Conservation (phyloP, 306 rosid genomes). For the Castanopsis chinensis region DNA sequence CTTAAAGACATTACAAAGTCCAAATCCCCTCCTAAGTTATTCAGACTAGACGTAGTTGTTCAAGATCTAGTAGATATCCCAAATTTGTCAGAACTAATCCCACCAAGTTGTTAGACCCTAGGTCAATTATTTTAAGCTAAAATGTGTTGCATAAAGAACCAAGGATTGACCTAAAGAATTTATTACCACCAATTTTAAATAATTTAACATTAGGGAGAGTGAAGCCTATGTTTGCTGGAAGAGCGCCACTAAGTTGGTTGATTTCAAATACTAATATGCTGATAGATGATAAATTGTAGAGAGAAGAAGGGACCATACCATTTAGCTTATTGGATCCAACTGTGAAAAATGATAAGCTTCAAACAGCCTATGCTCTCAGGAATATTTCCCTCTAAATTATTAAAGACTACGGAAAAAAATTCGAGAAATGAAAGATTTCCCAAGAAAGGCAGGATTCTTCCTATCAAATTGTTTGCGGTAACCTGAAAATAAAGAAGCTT, state of each 20-base stretch:
- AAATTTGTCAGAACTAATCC: constrained; percentile 25
- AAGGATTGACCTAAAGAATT: no score
- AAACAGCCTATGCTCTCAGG: no score
- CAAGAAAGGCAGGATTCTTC: constrained; percentile 27
- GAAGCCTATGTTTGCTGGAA: constrained; percentile 26
- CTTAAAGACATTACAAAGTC: constrained; percentile 21
- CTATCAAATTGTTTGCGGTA: not conserved
- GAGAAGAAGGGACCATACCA: not conserved
- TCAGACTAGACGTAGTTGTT: fast-evolving
- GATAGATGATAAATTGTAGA: constrained; percentile 41
- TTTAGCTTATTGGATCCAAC: no score
- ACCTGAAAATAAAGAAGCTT: constrained; percentile 1
- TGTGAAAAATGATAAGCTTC: no score
- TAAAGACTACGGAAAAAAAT: no score
- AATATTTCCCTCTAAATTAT: no score
- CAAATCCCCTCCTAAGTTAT: constrained; percentile 36
- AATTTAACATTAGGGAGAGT: constrained; percentile 24
- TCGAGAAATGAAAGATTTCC: no score
- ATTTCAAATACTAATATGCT: fast-evolving
- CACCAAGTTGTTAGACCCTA: not conserved
- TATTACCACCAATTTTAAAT: not conserved
- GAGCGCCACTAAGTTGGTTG: constrained; percentile 27
- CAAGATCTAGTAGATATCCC: constrained; percentile 6
- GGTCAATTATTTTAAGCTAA: not conserved
- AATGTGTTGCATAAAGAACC: not conserved